Evolutionary conservation across 2,329 filamentous ascomycete species (phyloP), one percentile per base, ranked within the genome.

Genomic region (Fusarium napiforme): DNA sequence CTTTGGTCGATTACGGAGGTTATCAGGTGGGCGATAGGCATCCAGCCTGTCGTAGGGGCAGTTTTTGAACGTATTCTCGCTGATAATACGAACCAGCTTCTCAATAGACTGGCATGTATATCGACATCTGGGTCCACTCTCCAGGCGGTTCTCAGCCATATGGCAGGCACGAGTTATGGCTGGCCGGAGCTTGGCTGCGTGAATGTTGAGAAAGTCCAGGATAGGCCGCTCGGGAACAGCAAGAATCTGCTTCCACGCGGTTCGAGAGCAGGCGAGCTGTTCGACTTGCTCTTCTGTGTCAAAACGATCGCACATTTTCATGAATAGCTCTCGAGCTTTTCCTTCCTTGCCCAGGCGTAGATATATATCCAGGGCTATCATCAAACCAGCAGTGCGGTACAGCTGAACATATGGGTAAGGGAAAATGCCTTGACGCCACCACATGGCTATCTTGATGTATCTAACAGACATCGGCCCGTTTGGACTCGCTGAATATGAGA

Each of bases 361-460:
- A 26, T 45, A 66, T 14, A 66, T 66, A 26, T 66, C 50, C 7
- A 67, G 32, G 4, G 60, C 64, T 36, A 66, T 69, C 58, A 64
- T 72, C 28, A 74, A 32, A 7, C 70, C 70, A 8, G 65, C 60
- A 6, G 70, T 70, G 12, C 65, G 70, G 14, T 70, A 70, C 9
- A 73, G 45, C 26, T 73, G 69, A 4, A 66, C 60, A 32, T 39
- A 73, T 9, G 60, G 70, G 26, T 62, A 73, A 2, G 70, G 69
- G 10, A 47, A 73, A n/a, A 70, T 63, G 14, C 69, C 69, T 10
- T 73, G 70, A 4, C 69, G 70, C 69, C 70, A 73, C 65, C 69
- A 73, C 65, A 62, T 70, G 34, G 69, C 52, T 21, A 32, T 46
- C n/a, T 70, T 73, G 2, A 26, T 4, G 26, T 73, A 73, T 5